These are phyloP conservation scores for Malus hybrid DNA, from an alignment of 331 rosid species.

Conservation along the genomic window DNA sequence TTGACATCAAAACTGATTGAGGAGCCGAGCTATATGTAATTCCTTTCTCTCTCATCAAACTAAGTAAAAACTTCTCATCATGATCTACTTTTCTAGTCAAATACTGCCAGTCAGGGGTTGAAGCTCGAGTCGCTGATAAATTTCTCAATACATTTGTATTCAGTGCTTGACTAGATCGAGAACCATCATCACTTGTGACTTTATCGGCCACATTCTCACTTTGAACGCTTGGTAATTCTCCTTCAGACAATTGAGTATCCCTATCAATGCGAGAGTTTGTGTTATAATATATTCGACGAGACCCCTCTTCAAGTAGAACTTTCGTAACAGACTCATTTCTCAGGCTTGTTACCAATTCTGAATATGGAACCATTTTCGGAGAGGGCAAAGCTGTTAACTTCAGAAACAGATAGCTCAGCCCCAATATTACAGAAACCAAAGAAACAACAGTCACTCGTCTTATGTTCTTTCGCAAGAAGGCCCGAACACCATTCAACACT, in stretches of 20 bases:
- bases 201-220: constrained; percentile 18
- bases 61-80: constrained; percentile 74
- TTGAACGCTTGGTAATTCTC: constrained; percentile 31
- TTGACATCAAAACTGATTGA: constrained; percentile 60
- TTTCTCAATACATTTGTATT: constrained; percentile 24
- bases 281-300: constrained; percentile 71
- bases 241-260: constrained; percentile 26
- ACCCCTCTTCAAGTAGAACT: constrained; percentile 85
- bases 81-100: constrained; percentile 80
- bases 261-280: constrained; percentile 10
- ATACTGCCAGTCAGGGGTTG: constrained; percentile 69
- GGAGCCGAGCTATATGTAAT: constrained; percentile 83
- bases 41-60: constrained; percentile 82
- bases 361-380: constrained; percentile 71
- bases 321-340: constrained; percentile 50
- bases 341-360: constrained; percentile 62
- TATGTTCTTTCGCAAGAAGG: constrained; percentile 51
- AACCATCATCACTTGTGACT: constrained; percentile 28
- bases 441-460: constrained; percentile 47
- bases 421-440: constrained; percentile 50
- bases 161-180: constrained; percentile 26
- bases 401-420: constrained; percentile 58
- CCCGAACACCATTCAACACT: constrained; percentile 36
- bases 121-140: constrained; percentile 35
- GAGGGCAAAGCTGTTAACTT: constrained; percentile 60